A percentile compares a stretch with the other conserved stretches of the same genome.
Evolutionary conservation across 495 filamentous ascomycete species (phyloP).

Genomic region (Filosporella fistucella): DNA sequence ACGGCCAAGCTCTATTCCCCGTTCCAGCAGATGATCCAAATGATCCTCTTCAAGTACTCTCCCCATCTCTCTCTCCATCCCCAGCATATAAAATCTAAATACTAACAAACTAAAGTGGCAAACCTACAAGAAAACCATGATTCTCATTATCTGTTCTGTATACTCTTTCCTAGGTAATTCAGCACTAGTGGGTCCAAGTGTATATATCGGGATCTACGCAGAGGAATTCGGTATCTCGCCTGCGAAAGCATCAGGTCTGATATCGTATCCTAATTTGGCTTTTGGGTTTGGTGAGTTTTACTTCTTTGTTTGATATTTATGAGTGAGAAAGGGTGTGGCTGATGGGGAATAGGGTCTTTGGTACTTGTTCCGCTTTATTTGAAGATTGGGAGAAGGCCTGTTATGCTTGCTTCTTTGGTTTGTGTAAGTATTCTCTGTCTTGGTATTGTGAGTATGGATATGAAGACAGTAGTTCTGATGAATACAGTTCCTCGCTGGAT

Average conservation of each 20-base stretch:
- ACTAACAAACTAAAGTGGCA: constrained; percentile 40
- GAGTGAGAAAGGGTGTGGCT: neutral
- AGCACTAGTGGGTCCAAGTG: constrained; percentile 50
- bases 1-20: constrained; percentile 58
- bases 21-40: constrained; percentile 61
- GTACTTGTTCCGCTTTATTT: constrained; percentile 55
- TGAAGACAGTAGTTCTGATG: no score
- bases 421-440: constrained; percentile 31
- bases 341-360: constrained; percentile 38
- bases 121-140: constrained; percentile 53
- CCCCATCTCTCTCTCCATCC: neutral
- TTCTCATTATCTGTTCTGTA: constrained; percentile 51
- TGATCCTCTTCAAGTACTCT: constrained; percentile 50
- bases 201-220: constrained; percentile 55
- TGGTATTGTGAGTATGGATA: neutral
- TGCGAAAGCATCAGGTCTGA: constrained; percentile 46
- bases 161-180: constrained; percentile 62
- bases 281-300: constrained; percentile 49
- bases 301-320: no score
- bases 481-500: constrained; percentile 51
- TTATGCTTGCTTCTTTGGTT: constrained; percentile 47
- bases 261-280: constrained; percentile 59
- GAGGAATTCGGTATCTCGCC: constrained; percentile 48
- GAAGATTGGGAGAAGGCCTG: constrained; percentile 52
- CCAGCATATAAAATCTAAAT: neutral